Conservation (phyloP, 2,329 filamentous ascomycete species). For the Pyrenochaeta sp. region DNA sequence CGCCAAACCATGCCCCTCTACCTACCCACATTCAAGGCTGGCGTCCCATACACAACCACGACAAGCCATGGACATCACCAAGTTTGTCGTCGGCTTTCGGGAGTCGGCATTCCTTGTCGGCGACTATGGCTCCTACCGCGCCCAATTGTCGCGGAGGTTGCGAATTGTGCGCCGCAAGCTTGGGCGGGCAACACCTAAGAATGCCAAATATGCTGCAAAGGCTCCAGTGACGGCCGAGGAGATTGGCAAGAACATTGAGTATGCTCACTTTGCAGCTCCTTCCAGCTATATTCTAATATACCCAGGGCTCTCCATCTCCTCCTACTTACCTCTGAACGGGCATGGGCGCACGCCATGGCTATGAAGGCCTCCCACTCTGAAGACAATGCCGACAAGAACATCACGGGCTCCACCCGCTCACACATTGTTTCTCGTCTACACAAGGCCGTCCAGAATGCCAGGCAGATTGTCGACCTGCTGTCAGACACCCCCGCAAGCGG, state of each 20-base stretch:
- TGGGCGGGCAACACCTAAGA: conserved; percentile 81
- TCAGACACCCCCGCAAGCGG: conserved; percentile 68
- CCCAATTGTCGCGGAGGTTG: conserved; percentile 80
- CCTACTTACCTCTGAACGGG: conserved; percentile 85
- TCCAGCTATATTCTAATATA: conserved; percentile 5
- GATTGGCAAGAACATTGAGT: conserved; percentile 79
- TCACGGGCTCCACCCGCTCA: conserved; percentile 79
- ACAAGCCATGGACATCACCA: conserved; percentile 83
- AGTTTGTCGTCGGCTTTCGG: conserved; percentile 78
- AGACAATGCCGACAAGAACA: conserved; percentile 75
- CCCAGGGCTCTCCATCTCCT: conserved; percentile 62
- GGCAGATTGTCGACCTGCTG: conserved; percentile 72
- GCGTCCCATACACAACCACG: conserved; percentile 7
- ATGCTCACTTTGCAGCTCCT: conserved; percentile 43
- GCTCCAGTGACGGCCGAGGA: conserved; percentile 75
- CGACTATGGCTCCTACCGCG: conserved; percentile 86
- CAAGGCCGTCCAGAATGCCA: conserved; percentile 78
- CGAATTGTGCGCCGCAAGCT: conserved; percentile 86
- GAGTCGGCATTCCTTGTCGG: conserved; percentile 87
- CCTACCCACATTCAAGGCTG: conserved; percentile 12
- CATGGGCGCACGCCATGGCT: conserved; percentile 95
- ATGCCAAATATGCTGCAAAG: conserved; percentile 83
- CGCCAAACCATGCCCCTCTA: conserved; percentile 33
- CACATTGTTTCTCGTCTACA: conserved; percentile 89
- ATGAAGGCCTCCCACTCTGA: conserved; percentile 85